Percentiles rank a stretch among this genome's conserved stretches.
Conservation (phyloP, 2,329 filamentous ascomycete species). For the Trichoderma afroharzianum region DNA sequence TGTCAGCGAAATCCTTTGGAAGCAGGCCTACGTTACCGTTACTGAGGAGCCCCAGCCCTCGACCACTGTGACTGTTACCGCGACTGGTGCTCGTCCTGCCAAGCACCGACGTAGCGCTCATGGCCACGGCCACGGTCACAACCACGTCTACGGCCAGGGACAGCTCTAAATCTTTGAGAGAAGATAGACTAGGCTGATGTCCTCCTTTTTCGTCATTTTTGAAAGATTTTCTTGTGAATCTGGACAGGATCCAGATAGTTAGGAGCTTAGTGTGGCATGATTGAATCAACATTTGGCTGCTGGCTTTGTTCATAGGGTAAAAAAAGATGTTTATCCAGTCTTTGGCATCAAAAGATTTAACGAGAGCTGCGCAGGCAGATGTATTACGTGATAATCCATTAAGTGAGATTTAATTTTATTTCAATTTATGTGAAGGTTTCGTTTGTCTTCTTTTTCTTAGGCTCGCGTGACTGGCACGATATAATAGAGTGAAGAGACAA, state of each 20-base stretch:
- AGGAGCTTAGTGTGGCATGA: slow-evolving; percentile 29
- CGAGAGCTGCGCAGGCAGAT: slow-evolving; percentile 28
- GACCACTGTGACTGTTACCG: slow-evolving; percentile 38
- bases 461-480: not conserved
- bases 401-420: slow-evolving; percentile 12
- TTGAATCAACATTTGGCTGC: slow-evolving; percentile 35
- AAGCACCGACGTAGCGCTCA: slow-evolving; percentile 36
- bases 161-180: slow-evolving; percentile 24
- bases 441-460: not conserved
- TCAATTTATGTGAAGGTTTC: not conserved
- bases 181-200: slow-evolving; percentile 13
- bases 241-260: slow-evolving; percentile 37
- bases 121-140: slow-evolving; percentile 33
- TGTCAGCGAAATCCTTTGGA: slow-evolving; percentile 56
- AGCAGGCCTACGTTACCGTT: slow-evolving; percentile 52
- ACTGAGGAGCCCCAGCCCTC: slow-evolving; percentile 42
- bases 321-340: slow-evolving; percentile 28
- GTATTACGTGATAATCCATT: slow-evolving; percentile 21
- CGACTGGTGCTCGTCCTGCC: slow-evolving; percentile 22
- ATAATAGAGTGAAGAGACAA: not conserved
- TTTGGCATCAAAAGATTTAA: slow-evolving; percentile 34
- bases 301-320: slow-evolving; percentile 32
- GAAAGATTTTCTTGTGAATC: slow-evolving; percentile 24
- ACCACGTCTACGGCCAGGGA: slow-evolving; percentile 38
- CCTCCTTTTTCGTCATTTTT: slow-evolving; percentile 16